Conservation (phyloP, 495 filamentous ascomycete genomes). For the Lasiosphaeria hispida region DNA sequence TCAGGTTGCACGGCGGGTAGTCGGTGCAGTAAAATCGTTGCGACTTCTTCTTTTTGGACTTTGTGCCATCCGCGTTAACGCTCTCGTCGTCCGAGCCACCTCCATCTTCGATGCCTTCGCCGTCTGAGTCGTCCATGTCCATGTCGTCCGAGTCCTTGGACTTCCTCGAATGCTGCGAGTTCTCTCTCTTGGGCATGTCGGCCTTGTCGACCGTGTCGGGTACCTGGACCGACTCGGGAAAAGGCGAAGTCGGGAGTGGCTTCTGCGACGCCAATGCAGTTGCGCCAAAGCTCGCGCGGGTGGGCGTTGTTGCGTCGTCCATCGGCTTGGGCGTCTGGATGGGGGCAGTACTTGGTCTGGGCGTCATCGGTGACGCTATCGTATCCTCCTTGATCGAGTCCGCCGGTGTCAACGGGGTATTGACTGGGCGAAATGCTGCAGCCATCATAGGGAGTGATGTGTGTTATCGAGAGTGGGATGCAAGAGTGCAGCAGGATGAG, state of each 20-base stretch:
- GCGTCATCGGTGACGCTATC: slow-evolving; percentile 60
- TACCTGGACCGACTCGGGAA: slow-evolving; percentile 50
- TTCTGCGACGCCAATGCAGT: slow-evolving; percentile 51
- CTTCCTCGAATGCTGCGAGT: slow-evolving; percentile 61
- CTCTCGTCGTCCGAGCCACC: slow-evolving; percentile 78
- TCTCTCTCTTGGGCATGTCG: slow-evolving; percentile 48
- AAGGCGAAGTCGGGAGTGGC: slow-evolving; percentile 58
- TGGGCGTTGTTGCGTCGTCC: slow-evolving; percentile 60
- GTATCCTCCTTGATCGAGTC: slow-evolving; percentile 41
- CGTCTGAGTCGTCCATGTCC: slow-evolving; percentile 74
- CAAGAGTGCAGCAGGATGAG: slow-evolving; percentile 17
- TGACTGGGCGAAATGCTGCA: slow-evolving; percentile 70
- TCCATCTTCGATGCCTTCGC: slow-evolving; percentile 52
- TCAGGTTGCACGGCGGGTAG: slow-evolving; percentile 89
- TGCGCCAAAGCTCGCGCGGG: slow-evolving; percentile 53
- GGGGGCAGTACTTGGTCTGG: slow-evolving; percentile 52
- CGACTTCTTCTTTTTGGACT: slow-evolving; percentile 91
- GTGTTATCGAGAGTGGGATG: slow-evolving; percentile 14
- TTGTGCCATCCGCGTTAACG: slow-evolving; percentile 61
- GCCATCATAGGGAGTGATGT: slow-evolving; percentile 37
- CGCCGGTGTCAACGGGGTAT: slow-evolving; percentile 62
- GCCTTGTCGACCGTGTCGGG: slow-evolving; percentile 42
- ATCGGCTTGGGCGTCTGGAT: slow-evolving; percentile 35
- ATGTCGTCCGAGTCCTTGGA: slow-evolving; percentile 71
- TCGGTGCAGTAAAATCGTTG: slow-evolving; percentile 98